These are phyloP conservation scores for Penicillium atrosanguineum DNA, from an alignment of 495 filamentous ascomycete genomes.

Conservation along the genomic window DNA sequence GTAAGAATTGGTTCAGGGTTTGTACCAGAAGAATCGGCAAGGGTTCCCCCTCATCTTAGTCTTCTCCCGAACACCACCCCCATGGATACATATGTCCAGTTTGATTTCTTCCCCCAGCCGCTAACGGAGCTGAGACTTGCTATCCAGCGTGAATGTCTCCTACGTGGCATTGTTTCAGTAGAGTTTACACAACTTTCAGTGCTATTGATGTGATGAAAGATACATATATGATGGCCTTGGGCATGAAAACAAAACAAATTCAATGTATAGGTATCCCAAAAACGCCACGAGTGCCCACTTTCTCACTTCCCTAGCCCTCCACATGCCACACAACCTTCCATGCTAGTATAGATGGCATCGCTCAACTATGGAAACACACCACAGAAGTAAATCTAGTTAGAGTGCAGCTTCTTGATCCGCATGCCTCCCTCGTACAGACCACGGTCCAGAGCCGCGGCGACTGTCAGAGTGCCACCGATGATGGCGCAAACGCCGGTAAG, in stretches of 20 bases:
- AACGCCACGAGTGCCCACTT: slow-evolving; percentile 30
- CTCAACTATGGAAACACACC: background rate
- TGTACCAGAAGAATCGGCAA: no score
- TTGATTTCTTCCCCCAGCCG: no score
- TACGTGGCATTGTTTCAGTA: background rate
- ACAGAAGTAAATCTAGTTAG: slow-evolving; percentile 24
- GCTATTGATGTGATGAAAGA: background rate
- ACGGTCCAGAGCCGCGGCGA: slow-evolving; percentile 90
- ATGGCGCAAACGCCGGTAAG: slow-evolving; percentile 91
- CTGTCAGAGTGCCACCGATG: slow-evolving; percentile 91
- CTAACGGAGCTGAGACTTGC: no score
- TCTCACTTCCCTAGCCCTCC: slow-evolving; percentile 3
- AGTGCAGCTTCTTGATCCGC: slow-evolving; percentile 82
- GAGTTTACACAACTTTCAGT: slow-evolving; percentile 5
- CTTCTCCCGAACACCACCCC: no score
- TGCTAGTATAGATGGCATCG: slow-evolving; percentile 5
- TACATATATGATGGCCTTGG: slow-evolving; percentile 2
- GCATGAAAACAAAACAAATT: slow-evolving; percentile 5
- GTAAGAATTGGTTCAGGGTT: no score
- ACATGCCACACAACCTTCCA: background rate
- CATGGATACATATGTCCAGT: no score
- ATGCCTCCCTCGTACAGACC: slow-evolving; percentile 85
- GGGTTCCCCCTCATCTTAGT: no score
- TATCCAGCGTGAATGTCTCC: no score
- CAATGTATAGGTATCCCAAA: slow-evolving; percentile 29